Conservation (phyloP, 2,329 filamentous ascomycete species). For the Cladorrhinum sp. region DNA sequence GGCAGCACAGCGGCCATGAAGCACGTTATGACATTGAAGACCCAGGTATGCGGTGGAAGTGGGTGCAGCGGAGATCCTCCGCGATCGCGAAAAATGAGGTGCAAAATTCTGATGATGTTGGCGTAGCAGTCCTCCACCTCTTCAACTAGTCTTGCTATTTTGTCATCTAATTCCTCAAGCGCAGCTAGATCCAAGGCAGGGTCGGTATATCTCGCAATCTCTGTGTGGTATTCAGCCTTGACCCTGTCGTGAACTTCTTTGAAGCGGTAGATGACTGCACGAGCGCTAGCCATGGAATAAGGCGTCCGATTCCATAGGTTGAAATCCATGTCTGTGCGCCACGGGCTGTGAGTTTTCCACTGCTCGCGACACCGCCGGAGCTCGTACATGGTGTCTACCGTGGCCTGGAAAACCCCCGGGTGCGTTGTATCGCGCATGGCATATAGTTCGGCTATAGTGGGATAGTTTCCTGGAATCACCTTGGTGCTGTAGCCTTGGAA, state of each 20-base stretch:
- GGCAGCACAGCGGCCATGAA: background rate
- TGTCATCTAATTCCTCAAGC: background rate
- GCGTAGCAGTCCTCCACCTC: background rate
- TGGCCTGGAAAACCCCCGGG: background rate
- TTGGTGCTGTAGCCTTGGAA: slow-evolving; percentile 1
- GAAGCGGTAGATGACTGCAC: background rate
- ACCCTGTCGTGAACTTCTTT: background rate
- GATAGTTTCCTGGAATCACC: background rate
- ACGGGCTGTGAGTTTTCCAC: slow-evolving; percentile 7
- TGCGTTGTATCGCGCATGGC: background rate
- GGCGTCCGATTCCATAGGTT: background rate
- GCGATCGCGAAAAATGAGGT: background rate
- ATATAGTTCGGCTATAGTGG: background rate
- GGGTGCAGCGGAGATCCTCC: background rate
- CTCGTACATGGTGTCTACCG: background rate
- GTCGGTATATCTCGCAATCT: background rate
- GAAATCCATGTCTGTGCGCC: background rate
- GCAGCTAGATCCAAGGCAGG: background rate
- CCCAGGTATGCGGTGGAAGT: background rate
- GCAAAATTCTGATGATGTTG: background rate
- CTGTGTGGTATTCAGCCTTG: background rate
- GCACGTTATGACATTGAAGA: background rate
- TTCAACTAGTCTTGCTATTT: background rate
- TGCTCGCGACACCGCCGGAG: background rate
- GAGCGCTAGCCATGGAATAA: slow-evolving; percentile 6